Evolutionary conservation across 2,329 filamentous ascomycete genomes (phyloP).

Genomic region (Fusarium sp.): DNA sequence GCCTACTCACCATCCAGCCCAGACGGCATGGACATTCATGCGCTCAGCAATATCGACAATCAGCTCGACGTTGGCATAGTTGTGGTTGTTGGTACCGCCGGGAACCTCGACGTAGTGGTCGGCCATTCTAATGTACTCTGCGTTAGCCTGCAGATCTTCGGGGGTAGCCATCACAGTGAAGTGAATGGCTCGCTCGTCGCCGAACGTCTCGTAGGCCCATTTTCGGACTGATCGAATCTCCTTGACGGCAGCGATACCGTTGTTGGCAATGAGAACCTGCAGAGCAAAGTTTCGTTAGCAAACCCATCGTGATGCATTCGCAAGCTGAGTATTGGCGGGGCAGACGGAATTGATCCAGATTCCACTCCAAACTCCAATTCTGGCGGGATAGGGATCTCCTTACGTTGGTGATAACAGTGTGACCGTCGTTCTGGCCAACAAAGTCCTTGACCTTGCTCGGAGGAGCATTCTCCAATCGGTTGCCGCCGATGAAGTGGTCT

Average conservation of each 20-base stretch:
- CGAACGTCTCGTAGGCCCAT: slow-evolving; percentile 99
- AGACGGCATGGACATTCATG: slow-evolving; percentile 98
- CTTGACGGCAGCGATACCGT: slow-evolving; percentile 99
- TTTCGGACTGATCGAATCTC: slow-evolving; percentile 99
- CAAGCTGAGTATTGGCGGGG: slow-evolving; percentile 14
- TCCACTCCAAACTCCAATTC: background rate
- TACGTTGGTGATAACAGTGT: slow-evolving; percentile 98
- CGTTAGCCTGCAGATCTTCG: slow-evolving; percentile 96
- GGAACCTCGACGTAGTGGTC: slow-evolving; percentile 99
- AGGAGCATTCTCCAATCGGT: slow-evolving; percentile 82
- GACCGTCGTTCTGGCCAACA: slow-evolving; percentile 86
- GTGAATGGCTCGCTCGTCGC: slow-evolving; percentile 97
- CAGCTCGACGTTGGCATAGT: slow-evolving; percentile 99
- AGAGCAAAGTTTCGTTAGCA: slow-evolving; percentile 26
- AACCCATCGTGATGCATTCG: background rate
- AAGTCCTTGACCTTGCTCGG: slow-evolving; percentile 96
- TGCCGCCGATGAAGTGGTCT: slow-evolving; percentile 96
- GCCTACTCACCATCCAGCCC: slow-evolving; percentile 89
- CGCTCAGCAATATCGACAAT: slow-evolving; percentile 99
- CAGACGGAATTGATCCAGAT: background rate
- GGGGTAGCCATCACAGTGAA: slow-evolving; percentile 99
- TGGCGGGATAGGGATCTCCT: slow-evolving; percentile 51
- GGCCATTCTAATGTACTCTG: slow-evolving; percentile 99
- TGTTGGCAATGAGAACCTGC: slow-evolving; percentile 98
- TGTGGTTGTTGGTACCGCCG: slow-evolving; percentile 99